These are phyloP conservation scores for Boletus reticuloceps DNA, from an alignment of 768 basidiomycete species.

Conservation along the genomic window DNA sequence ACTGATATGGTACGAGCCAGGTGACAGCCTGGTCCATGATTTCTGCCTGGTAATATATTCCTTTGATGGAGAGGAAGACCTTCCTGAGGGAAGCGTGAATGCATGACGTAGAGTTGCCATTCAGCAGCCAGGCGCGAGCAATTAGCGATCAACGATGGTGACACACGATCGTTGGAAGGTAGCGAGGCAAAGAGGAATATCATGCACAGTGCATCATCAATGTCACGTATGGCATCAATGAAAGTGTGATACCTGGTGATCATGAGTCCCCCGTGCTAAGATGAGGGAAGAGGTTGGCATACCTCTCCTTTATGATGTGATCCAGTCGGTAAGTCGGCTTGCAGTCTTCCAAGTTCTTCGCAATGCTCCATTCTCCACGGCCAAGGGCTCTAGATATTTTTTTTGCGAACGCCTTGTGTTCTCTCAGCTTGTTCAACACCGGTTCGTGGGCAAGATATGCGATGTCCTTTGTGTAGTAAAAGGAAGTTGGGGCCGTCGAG, in stretches of 20 bases:
- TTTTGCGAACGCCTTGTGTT: conserved; percentile 98
- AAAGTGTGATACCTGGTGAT: conserved; percentile 88
- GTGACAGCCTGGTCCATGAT: conserved; percentile 89
- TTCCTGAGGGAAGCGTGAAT: conserved; percentile 80
- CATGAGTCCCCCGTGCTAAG: conserved; percentile 2
- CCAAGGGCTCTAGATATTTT: conserved; percentile 92
- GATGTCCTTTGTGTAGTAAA: conserved; percentile 98
- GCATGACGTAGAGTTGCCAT: conserved; percentile 97
- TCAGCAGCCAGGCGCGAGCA: conserved; percentile 88
- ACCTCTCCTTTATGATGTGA: conserved; percentile 98
- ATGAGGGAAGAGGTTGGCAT: conserved; percentile 14
- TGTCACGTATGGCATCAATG: conserved; percentile 90
- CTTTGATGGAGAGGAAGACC: conserved; percentile 95
- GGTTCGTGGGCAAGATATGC: conserved; percentile 97
- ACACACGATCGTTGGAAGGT: conserved; percentile 80
- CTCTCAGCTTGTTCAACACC: conserved; percentile 85
- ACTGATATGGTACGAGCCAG: conserved; percentile 97
- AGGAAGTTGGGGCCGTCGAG: conserved; percentile 93
- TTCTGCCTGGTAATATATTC: conserved; percentile 96
- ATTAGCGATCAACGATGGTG: conserved; percentile 82
- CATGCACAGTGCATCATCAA: conserved; percentile 97
- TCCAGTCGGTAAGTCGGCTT: conserved; percentile 91
- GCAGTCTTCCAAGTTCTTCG: conserved; percentile 90
- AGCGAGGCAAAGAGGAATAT: conserved; percentile 89
- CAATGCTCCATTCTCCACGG: conserved; percentile 90